Conservation (phyloP, 192 early-diverging fungal genomes). For the Mortierella alpina region DNA sequence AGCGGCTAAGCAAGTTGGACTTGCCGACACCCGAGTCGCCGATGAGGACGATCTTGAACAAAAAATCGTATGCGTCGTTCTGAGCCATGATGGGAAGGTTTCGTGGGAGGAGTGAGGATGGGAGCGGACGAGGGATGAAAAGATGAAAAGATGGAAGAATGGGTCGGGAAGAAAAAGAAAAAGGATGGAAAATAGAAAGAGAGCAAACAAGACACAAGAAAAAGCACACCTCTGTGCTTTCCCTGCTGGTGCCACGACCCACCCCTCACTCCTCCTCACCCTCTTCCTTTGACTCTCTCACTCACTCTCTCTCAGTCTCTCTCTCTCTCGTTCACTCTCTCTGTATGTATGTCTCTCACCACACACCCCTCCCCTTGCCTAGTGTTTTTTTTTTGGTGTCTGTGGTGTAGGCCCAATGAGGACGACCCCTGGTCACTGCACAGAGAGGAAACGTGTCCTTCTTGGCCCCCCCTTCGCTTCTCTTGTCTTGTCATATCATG, state of each 20-base stretch:
- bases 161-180: constrained; percentile 1
- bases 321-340: neutral
- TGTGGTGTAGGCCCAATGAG: neutral
- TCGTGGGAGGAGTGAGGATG: neutral
- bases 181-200: neutral
- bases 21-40: constrained; percentile 88
- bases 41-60: constrained; percentile 79
- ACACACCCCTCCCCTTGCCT: neutral
- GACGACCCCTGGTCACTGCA: too few species aligned
- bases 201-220: neutral
- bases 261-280: neutral
- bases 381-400: neutral
- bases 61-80: constrained; percentile 78
- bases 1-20: constrained; percentile 82
- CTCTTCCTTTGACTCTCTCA: neutral
- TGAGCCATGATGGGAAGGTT: constrained; percentile 46
- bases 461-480: too few species aligned
- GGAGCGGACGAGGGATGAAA: neutral
- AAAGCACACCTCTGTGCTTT: too few species aligned
- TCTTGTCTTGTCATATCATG: too few species aligned
- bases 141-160: constrained; percentile 11
- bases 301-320: neutral
- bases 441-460: too few species aligned
- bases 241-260: neutral
- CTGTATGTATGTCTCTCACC: neutral